A percentile compares a stretch with the other conserved stretches of the same genome.
These are phyloP conservation scores for Backusella liffmaniae DNA, from an alignment of 192 early-diverging fungal species.

Conservation along the genomic window DNA sequence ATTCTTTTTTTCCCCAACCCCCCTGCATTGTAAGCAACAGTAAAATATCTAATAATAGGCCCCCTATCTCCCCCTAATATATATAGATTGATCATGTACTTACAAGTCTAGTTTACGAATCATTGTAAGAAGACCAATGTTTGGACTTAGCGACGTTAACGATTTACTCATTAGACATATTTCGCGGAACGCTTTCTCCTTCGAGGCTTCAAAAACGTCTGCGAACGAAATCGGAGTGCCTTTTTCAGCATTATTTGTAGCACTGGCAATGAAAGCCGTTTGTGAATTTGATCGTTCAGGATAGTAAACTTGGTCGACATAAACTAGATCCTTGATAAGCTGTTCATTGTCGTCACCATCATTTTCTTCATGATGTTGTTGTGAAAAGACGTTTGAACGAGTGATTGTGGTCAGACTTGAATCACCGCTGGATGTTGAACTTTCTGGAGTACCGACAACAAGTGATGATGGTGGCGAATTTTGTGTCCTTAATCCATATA, in stretches of 20 bases:
- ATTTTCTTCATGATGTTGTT: background rate
- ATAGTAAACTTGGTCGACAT: slow-evolving; percentile 6
- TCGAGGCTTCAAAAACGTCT: background rate
- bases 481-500: background rate
- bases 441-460: background rate
- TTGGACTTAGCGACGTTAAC: slow-evolving; percentile 58
- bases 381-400: background rate
- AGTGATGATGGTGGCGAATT: background rate
- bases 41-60: background rate
- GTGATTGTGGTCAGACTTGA: slow-evolving; percentile 2
- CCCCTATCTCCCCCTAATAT: background rate
- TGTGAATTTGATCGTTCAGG: background rate
- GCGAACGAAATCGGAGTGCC: background rate
- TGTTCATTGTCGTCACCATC: background rate
- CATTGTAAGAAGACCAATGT: slow-evolving; percentile 62
- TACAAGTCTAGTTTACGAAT: slow-evolving; percentile 73
- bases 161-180: slow-evolving; percentile 57
- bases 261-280: background rate
- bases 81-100: slow-evolving; percentile 26
- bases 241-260: background rate
- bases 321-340: background rate
- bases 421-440: background rate
- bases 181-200: slow-evolving; percentile 7
- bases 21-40: slow-evolving; percentile 5
- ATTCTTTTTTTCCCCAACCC: background rate